These are phyloP conservation scores for Emericellopsis terricola DNA, from an alignment of 495 filamentous ascomycete species.

Conservation along the genomic window DNA sequence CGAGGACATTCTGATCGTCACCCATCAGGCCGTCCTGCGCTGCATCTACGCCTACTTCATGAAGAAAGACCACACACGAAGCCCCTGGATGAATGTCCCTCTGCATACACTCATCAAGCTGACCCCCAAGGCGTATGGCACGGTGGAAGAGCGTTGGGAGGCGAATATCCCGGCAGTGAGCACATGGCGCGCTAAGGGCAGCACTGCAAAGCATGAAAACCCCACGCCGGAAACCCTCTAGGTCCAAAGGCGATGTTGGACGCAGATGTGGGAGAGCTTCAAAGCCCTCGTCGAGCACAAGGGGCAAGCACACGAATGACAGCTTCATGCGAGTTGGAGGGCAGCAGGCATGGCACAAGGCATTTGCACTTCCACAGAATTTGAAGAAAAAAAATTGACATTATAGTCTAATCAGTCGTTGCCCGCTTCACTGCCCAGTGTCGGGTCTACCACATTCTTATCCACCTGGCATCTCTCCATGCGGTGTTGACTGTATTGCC, in stretches of 20 bases:
- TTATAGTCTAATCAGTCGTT: too few relatives aligned
- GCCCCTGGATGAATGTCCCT: conserved; percentile 87
- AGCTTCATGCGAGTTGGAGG: too few relatives aligned
- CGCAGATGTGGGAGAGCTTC: neutral
- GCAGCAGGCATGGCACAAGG: too few relatives aligned
- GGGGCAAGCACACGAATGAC: neutral
- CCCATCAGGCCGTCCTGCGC: conserved; percentile 87
- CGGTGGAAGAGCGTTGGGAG: conserved; percentile 67
- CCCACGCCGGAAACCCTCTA: conserved; percentile 16
- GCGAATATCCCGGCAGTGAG: conserved; percentile 88
- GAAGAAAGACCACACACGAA: conserved; percentile 80
- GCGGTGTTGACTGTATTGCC: too few relatives aligned
- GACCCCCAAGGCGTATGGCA: conserved; percentile 86
- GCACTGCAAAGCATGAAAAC: conserved; percentile 54
- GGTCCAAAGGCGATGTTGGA: neutral
- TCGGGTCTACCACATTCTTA: too few relatives aligned
- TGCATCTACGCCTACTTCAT: conserved; percentile 99
- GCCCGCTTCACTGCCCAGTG: too few relatives aligned
- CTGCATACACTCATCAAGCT: conserved; percentile 92
- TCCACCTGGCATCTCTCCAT: too few relatives aligned
- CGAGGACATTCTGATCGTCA: conserved; percentile 95
- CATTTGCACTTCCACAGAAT: too few relatives aligned
- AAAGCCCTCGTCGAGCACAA: neutral
- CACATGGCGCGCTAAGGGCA: conserved; percentile 86
- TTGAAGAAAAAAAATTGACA: too few relatives aligned